Evolutionary conservation across 495 filamentous ascomycete species (phyloP).

Genomic region (Neurospora terricola): DNA sequence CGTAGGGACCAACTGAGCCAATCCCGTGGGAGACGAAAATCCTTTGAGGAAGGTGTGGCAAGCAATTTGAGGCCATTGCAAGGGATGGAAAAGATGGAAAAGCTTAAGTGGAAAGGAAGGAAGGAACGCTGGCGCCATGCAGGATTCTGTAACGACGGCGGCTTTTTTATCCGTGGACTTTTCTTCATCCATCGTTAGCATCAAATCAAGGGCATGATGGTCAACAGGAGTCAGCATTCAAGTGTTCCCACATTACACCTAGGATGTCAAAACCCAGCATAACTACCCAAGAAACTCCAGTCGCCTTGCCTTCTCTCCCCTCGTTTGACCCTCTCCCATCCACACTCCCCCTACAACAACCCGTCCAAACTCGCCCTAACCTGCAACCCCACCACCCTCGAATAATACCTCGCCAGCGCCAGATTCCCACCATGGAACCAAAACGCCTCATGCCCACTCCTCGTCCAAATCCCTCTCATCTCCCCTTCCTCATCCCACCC

Average conservation of each 20-base stretch:
- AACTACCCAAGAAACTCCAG: background rate
- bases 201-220: too few relatives aligned
- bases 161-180: too few relatives aligned
- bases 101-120: too few relatives aligned
- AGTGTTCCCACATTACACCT: background rate
- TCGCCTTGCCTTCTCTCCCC: background rate
- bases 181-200: too few relatives aligned
- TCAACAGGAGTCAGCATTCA: background rate
- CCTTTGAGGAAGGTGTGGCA: too few relatives aligned
- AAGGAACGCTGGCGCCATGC: too few relatives aligned
- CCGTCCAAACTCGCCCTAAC: constrained; percentile 58
- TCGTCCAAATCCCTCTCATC: constrained; percentile 59
- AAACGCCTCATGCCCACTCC: constrained; percentile 61
- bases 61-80: too few relatives aligned
- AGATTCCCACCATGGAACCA: constrained; percentile 84
- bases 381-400: constrained; percentile 62
- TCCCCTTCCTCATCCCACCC: constrained; percentile 72
- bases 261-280: background rate
- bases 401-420: constrained; percentile 63
- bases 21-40: too few relatives aligned
- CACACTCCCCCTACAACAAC: constrained; percentile 8
- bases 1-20: too few relatives aligned
- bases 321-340: background rate
- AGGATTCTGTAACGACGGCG: too few relatives aligned
- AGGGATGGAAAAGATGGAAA: too few relatives aligned